Evolutionary conservation across 2,329 filamentous ascomycete species (phyloP).

Genomic region (Lasiodiplodia hormozganensis): DNA sequence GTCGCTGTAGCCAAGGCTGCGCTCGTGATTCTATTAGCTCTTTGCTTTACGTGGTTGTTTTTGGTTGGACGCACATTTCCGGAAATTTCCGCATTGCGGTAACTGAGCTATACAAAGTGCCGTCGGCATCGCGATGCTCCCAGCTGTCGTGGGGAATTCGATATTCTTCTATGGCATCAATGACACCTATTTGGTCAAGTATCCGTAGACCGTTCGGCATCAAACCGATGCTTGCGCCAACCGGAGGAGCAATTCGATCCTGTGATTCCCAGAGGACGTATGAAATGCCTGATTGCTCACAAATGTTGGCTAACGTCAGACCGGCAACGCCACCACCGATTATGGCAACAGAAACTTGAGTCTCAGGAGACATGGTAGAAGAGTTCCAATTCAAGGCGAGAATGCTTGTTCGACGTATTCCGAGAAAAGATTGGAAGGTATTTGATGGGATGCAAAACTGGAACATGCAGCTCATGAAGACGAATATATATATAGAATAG

Average conservation of each 20-base stretch:
- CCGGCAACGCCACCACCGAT: slow-evolving; percentile 15
- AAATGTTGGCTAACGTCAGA: slow-evolving; percentile 22
- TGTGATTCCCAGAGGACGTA: slow-evolving; percentile 36
- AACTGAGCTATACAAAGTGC: slow-evolving; percentile 28
- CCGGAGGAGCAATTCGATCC: slow-evolving; percentile 6
- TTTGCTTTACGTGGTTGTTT: too few relatives aligned
- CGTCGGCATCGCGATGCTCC: slow-evolving; percentile 23
- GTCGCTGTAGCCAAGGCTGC: slow-evolving; percentile 9
- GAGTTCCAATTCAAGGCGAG: too few relatives aligned
- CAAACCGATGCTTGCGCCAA: slow-evolving; percentile 24
- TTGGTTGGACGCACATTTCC: background rate
- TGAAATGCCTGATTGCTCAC: slow-evolving; percentile 15
- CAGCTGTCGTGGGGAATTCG: background rate
- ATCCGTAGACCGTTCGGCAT: slow-evolving; percentile 28
- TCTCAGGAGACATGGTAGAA: too few relatives aligned
- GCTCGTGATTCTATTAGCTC: accelerated
- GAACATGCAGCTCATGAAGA: too few relatives aligned
- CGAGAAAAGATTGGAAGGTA: too few relatives aligned
- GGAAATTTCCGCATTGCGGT: slow-evolving; percentile 27
- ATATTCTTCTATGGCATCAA: slow-evolving; percentile 14
- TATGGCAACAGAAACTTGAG: slow-evolving; percentile 1
- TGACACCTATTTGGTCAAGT: slow-evolving; percentile 23
- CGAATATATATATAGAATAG: too few relatives aligned
- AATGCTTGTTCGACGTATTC: too few relatives aligned
- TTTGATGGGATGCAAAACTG: too few relatives aligned